phyloP scores from a whole-genome alignment of 2,329 filamentous ascomycete species.

The Ophiocordyceps sinensis region DNA sequence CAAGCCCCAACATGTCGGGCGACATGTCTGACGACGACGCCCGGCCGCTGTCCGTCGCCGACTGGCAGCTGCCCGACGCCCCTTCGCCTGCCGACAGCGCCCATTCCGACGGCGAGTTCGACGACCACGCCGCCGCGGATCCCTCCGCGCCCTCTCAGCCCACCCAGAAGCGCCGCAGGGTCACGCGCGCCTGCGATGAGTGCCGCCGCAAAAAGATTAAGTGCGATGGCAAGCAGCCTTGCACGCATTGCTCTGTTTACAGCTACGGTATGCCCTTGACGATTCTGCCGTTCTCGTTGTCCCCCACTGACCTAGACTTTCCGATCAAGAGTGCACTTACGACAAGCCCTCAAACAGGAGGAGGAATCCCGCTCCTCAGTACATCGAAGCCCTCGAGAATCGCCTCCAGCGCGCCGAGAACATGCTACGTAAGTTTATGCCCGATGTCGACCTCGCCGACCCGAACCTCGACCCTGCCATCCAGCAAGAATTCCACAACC shows the following conservation, averaged over 20 bases:
- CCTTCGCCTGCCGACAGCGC: conserved; percentile 27
- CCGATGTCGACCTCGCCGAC: conserved; percentile 74
- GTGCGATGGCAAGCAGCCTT: conserved; percentile 75
- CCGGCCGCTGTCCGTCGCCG: conserved; percentile 17
- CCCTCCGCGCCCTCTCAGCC: conserved; percentile 33
- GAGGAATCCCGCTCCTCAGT: conserved; percentile 81
- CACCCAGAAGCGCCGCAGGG: conserved; percentile 61
- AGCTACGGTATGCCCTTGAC: conserved; percentile 63
- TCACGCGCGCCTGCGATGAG: conserved; percentile 70
- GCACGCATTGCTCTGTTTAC: conserved; percentile 94
- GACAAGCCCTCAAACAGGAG: conserved; percentile 87
- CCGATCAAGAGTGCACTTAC: conserved; percentile 70
- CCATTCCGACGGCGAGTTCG: conserved; percentile 25
- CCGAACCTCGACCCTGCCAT: conserved; percentile 66
- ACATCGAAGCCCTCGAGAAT: conserved; percentile 77
- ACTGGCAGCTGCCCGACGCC: conserved; percentile 20
- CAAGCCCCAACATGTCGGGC: conserved; percentile 13
- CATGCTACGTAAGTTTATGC: conserved; percentile 64
- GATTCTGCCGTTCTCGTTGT: not conserved
- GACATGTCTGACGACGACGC: conserved; percentile 30
- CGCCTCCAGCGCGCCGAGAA: conserved; percentile 72
- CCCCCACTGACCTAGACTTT: not conserved
- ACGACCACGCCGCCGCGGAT: conserved; percentile 18
- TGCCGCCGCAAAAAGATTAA: conserved; percentile 80
- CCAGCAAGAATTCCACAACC: conserved; percentile 50